phyloP scores from a whole-genome alignment of 2,329 filamentous ascomycete genomes.

The Graphilbum sp. region DNA sequence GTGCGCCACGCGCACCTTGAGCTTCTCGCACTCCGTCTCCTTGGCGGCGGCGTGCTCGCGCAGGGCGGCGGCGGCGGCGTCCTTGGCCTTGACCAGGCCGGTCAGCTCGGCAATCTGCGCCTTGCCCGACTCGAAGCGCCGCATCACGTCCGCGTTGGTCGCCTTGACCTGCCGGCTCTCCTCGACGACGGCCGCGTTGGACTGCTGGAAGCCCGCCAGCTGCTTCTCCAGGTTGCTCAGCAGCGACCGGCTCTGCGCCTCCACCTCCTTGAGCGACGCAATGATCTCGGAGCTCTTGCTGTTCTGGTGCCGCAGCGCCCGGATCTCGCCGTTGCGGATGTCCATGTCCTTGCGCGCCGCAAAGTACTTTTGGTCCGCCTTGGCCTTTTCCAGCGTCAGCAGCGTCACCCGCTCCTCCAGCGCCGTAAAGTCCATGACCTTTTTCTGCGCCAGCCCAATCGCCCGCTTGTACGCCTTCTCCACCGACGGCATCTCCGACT shows the following conservation, averaged over 20 bases:
- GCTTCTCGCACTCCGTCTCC: slow-evolving; percentile 63
- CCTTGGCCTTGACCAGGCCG: slow-evolving; percentile 58
- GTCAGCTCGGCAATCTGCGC: slow-evolving; percentile 65
- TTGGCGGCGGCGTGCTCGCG: slow-evolving; percentile 43
- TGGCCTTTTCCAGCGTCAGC: slow-evolving; percentile 75
- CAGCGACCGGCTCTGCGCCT: slow-evolving; percentile 58
- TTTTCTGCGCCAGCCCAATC: slow-evolving; percentile 69
- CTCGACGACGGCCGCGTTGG: slow-evolving; percentile 50
- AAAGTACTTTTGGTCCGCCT: slow-evolving; percentile 97
- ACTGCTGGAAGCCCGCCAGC: slow-evolving; percentile 63
- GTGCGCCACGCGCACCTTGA: slow-evolving; percentile 62
- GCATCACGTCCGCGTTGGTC: slow-evolving; percentile 50
- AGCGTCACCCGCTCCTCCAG: slow-evolving; percentile 65
- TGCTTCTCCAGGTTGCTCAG: slow-evolving; percentile 84
- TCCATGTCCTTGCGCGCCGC: slow-evolving; percentile 90
- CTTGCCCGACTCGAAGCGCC: slow-evolving; percentile 55
- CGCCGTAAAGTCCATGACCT: slow-evolving; percentile 58
- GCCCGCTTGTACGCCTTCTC: slow-evolving; percentile 85
- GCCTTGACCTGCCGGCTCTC: slow-evolving; percentile 66
- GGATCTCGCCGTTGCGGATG: slow-evolving; percentile 63
- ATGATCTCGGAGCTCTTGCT: slow-evolving; percentile 88
- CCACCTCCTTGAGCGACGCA: slow-evolving; percentile 78
- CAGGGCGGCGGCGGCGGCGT: slow-evolving; percentile 36
- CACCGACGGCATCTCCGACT: slow-evolving; percentile 75
- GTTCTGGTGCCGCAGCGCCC: slow-evolving; percentile 66